Evolutionary conservation across 768 basidiomycete genomes (phyloP).

Genomic region (Leucocoprinus sp.): DNA sequence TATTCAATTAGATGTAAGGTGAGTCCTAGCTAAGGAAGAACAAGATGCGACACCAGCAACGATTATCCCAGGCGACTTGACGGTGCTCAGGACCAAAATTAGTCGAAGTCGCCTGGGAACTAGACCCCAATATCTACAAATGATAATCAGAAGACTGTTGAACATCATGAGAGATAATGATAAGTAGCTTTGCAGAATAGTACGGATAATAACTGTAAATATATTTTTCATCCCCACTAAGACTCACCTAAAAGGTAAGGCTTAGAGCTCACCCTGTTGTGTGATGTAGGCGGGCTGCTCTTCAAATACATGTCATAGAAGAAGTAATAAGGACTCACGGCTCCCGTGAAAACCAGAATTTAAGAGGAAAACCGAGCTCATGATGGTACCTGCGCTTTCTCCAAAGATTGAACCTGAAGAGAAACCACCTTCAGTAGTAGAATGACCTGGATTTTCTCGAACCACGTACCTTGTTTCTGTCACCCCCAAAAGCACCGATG

Average conservation of each 20-base stretch:
- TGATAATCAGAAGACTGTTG: no score
- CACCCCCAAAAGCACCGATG: constrained; percentile 53
- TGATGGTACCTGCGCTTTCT: constrained; percentile 47
- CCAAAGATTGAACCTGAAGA: constrained; percentile 42
- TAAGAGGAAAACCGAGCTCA: constrained; percentile 31
- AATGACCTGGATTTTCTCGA: no score
- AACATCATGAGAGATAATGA: no score
- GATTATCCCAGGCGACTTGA: constrained; percentile 27
- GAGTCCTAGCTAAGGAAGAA: constrained; percentile 16
- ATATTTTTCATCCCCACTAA: no score
- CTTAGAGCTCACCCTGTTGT: no score
- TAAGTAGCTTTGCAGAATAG: no score
- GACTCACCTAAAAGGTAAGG: no score
- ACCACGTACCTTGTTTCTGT: constrained; percentile 22
- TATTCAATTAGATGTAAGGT: constrained; percentile 29
- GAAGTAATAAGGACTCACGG: constrained; percentile 13
- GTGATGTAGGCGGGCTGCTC: no score
- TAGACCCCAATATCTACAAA: constrained; percentile 32
- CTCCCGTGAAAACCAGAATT: constrained; percentile 26
- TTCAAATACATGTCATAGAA: neutral
- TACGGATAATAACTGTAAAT: no score
- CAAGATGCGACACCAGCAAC: constrained; percentile 29
- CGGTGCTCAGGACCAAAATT: constrained; percentile 23
- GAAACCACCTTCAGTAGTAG: no score
- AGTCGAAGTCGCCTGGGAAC: constrained; percentile 28